Evolutionary conservation across 106 monocot species (phyloP).

Genomic region (Dioscorea alata): DNA sequence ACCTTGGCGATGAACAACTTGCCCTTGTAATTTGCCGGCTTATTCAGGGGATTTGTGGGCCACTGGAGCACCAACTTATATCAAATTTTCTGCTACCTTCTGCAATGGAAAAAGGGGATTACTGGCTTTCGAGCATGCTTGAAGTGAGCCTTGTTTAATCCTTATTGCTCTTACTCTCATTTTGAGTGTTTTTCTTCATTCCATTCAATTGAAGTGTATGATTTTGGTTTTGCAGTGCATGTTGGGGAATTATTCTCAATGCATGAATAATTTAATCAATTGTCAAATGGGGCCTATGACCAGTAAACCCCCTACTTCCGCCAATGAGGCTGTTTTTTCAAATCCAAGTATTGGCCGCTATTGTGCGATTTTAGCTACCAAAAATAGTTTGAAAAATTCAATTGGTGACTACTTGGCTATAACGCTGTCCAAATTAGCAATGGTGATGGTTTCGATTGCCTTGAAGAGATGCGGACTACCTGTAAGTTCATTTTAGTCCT

Average conservation of each 20-base stretch:
- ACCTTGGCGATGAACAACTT: constrained; percentile 91
- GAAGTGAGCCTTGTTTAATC: constrained; percentile 49
- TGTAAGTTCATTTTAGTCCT: constrained; percentile 54
- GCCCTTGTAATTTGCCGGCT: constrained; percentile 91
- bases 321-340: constrained; percentile 22
- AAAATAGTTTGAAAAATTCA: constrained; percentile 58
- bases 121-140: constrained; percentile 80
- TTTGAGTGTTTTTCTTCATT: background rate
- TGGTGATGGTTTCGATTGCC: constrained; percentile 42
- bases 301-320: constrained; percentile 6
- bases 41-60: constrained; percentile 78
- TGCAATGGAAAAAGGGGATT: constrained; percentile 68
- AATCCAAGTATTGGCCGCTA: constrained; percentile 79
- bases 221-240: constrained; percentile 63
- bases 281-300: constrained; percentile 8
- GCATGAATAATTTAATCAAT: constrained; percentile 36
- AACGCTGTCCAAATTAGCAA: constrained; percentile 53
- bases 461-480: constrained; percentile 76
- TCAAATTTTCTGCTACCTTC: constrained; percentile 63
- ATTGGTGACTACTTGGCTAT: constrained; percentile 51
- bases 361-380: constrained; percentile 55
- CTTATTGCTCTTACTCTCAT: background rate
- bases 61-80: constrained; percentile 72
- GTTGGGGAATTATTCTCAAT: constrained; percentile 65
- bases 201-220: background rate